Conservation (phyloP, 371 early-diverging fungal species). For the Mucor lusitanicus region DNA sequence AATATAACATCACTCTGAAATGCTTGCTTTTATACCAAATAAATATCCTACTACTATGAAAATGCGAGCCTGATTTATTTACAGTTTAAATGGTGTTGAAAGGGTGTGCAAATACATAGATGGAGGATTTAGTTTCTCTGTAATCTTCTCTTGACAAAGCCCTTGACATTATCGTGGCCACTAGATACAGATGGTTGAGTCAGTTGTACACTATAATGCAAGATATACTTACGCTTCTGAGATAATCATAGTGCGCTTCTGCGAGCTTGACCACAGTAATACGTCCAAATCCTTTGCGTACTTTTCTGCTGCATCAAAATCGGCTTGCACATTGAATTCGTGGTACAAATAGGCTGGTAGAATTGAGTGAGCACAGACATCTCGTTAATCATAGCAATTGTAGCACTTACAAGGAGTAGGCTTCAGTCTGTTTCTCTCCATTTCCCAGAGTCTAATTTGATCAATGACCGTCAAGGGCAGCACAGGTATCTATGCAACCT, state of each 20-base stretch:
- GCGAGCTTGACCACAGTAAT: conserved; percentile 73
- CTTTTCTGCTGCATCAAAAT: conserved; percentile 75
- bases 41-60: background rate
- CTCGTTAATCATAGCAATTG: background rate
- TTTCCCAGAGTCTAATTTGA: conserved; percentile 98
- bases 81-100: background rate
- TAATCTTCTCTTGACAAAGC: conserved; percentile 52
- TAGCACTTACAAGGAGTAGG: conserved; percentile 52
- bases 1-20: background rate
- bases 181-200: conserved; percentile 12
- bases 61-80: background rate
- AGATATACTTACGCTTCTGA: conserved; percentile 50
- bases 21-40: background rate
- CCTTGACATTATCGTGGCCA: conserved; percentile 62
- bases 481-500: conserved; percentile 59
- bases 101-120: background rate
- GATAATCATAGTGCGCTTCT: conserved; percentile 67
- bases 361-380: background rate
- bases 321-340: conserved; percentile 75
- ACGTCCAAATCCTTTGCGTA: conserved; percentile 82
- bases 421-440: conserved; percentile 89
- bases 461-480: conserved; percentile 94
- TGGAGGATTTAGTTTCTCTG: conserved; percentile 5
- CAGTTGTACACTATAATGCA: background rate
- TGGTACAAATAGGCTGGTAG: conserved; percentile 75